Evolutionary conservation across 2,329 filamentous ascomycete genomes (phyloP).

Genomic region (Paecilomyces dactylethromorphus): DNA sequence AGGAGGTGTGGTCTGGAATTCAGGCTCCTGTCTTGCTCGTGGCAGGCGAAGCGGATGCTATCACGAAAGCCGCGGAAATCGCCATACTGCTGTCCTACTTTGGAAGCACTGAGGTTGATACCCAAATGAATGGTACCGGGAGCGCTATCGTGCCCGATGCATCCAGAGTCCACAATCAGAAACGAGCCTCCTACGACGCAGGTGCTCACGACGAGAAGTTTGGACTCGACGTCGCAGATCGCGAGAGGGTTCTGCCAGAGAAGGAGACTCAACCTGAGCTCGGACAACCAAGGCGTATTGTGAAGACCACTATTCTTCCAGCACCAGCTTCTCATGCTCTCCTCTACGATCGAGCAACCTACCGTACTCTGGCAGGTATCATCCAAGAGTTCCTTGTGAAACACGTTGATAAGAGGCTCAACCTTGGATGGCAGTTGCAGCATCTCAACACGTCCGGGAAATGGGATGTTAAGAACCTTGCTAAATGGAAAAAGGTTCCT

Average conservation of each 20-base stretch:
- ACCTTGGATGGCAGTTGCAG: conserved; percentile 83
- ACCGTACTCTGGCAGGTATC: conserved; percentile 70
- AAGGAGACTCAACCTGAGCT: conserved; percentile 31
- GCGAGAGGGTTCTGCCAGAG: background rate
- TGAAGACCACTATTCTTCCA: conserved; percentile 66
- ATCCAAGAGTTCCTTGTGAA: conserved; percentile 74
- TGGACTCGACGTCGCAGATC: conserved; percentile 11
- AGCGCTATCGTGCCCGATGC: conserved; percentile 24
- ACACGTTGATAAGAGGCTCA: conserved; percentile 70
- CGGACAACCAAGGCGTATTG: conserved; percentile 41
- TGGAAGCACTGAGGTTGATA: conserved; percentile 20
- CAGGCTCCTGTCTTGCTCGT: conserved; percentile 70
- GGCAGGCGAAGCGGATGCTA: conserved; percentile 66
- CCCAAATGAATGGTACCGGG: conserved; percentile 16
- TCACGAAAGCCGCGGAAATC: conserved; percentile 68
- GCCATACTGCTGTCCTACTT: conserved; percentile 54
- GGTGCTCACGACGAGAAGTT: conserved; percentile 21
- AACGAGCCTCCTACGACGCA: conserved; percentile 6
- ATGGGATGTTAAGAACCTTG: conserved; percentile 96
- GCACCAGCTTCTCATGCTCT: conserved; percentile 76
- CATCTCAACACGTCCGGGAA: conserved; percentile 85
- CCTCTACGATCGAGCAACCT: conserved; percentile 70
- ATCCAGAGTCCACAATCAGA: conserved; percentile 19
- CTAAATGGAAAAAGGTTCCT: conserved; percentile 76
- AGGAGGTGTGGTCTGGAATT: conserved; percentile 65